A percentile compares a stretch with the other conserved stretches of the same genome.
Conservation (phyloP, 1,284 basidiomycete genomes). For the Trichosporon coremiiforme region DNA sequence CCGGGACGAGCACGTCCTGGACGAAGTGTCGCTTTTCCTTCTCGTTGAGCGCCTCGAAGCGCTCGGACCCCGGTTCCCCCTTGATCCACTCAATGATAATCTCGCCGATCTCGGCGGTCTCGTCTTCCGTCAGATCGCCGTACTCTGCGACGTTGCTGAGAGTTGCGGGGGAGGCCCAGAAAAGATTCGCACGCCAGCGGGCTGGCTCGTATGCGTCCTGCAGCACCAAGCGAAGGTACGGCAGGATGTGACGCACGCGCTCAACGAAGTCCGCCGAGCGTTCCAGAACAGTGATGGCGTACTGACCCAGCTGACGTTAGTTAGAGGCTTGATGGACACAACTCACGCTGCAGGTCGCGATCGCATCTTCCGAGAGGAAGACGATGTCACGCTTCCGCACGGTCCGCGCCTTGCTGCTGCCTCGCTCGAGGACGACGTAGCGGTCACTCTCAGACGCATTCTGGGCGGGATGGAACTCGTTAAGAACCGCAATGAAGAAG, state of each 20-base stretch:
- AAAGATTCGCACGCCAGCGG: constrained; percentile 39
- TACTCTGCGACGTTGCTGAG: constrained; percentile 24
- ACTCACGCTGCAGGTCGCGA: constrained; percentile 40
- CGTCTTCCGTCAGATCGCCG: constrained; percentile 39
- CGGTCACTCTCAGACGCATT: constrained; percentile 28
- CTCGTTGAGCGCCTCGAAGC: constrained; percentile 33
- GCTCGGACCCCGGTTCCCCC: constrained; percentile 32
- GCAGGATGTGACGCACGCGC: not conserved
- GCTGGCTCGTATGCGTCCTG: constrained; percentile 41
- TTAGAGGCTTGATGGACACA: not conserved
- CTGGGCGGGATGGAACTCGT: constrained; percentile 29
- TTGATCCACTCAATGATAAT: constrained; percentile 41
- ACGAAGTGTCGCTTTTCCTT: constrained; percentile 29
- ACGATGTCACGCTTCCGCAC: constrained; percentile 28
- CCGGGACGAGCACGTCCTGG: constrained; percentile 36
- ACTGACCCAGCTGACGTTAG: constrained; percentile 12
- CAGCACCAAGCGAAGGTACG: constrained; percentile 35
- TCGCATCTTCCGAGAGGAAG: constrained; percentile 33
- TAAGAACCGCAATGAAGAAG: constrained; percentile 24
- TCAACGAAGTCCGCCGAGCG: not conserved
- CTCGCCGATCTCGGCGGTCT: constrained; percentile 29
- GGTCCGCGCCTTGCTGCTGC: constrained; percentile 11
- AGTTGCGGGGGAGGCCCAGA: constrained; percentile 25
- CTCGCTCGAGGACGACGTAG: constrained; percentile 30
- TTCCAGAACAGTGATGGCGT: not conserved